These are phyloP conservation scores for Saccharomyces hybrid DNA, from an alignment of 1,139 yeast species.

Conservation along the genomic window DNA sequence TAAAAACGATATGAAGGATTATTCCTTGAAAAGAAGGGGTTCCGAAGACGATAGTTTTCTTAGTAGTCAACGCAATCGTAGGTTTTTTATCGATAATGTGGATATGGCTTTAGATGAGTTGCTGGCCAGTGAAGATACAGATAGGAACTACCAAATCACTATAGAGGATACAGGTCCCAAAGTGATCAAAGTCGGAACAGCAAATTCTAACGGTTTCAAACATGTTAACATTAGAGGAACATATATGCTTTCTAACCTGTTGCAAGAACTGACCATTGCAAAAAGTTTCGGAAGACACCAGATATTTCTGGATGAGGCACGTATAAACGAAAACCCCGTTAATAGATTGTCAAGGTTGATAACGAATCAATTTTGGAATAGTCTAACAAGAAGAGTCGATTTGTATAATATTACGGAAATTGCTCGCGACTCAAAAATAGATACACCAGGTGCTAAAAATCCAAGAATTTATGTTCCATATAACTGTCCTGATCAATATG, in stretches of 20 bases:
- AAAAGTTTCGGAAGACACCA: constrained; percentile 70
- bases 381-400: constrained; percentile 67
- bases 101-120: constrained; percentile 65
- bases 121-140: constrained; percentile 77
- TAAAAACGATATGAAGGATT: constrained; percentile 16
- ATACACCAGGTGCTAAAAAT: constrained; percentile 42
- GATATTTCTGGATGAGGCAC: constrained; percentile 71
- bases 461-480: constrained; percentile 79
- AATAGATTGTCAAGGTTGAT: constrained; percentile 68
- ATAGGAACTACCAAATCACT: constrained; percentile 77
- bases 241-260: constrained; percentile 78
- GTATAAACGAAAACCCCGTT: constrained; percentile 86
- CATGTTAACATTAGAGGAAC: constrained; percentile 78
- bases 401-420: constrained; percentile 53
- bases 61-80: constrained; percentile 36
- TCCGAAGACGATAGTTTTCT: constrained; percentile 53
- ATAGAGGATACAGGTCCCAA: constrained; percentile 94
- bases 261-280: constrained; percentile 88
- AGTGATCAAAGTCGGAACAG: constrained; percentile 77
- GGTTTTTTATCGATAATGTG: constrained; percentile 69
- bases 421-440: constrained; percentile 74
- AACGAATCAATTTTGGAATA: constrained; percentile 72
- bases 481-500: constrained; percentile 63
- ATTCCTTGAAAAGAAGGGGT: constrained; percentile 45
- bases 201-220: constrained; percentile 72